phyloP scores from a whole-genome alignment of 345 rosid species.

The Streptanthus diversifolius region DNA sequence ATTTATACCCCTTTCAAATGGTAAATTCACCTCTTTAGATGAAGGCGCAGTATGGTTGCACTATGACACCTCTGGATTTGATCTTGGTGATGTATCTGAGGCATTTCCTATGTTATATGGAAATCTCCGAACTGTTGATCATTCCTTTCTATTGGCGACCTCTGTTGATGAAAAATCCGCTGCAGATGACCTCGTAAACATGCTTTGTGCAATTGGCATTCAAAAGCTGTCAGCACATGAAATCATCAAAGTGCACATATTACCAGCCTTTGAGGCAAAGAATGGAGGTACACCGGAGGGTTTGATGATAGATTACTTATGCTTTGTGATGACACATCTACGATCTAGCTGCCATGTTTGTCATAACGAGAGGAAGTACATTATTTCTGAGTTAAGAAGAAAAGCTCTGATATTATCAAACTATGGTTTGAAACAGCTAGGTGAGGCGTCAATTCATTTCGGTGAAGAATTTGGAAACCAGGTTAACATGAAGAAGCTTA shows the following conservation, averaged over 20 bases:
- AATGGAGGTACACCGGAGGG: slow-evolving; percentile 31
- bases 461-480: slow-evolving; percentile 64
- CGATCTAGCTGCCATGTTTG: slow-evolving; percentile 68
- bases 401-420: slow-evolving; percentile 72
- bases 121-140: slow-evolving; percentile 65
- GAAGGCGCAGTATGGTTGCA: slow-evolving; percentile 83
- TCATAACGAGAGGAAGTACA: slow-evolving; percentile 53
- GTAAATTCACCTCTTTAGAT: slow-evolving; percentile 60
- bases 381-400: slow-evolving; percentile 56
- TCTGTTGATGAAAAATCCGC: slow-evolving; percentile 30
- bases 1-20: slow-evolving; percentile 81
- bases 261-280: slow-evolving; percentile 59
- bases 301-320: slow-evolving; percentile 67
- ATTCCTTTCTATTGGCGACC: slow-evolving; percentile 51
- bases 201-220: slow-evolving; percentile 70
- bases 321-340: slow-evolving; percentile 83
- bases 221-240: slow-evolving; percentile 88
- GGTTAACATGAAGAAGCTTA: slow-evolving; percentile 46
- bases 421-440: slow-evolving; percentile 53
- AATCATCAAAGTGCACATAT: slow-evolving; percentile 64
- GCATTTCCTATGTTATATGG: slow-evolving; percentile 71
- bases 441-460: slow-evolving; percentile 66
- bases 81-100: slow-evolving; percentile 50
- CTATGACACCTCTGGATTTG: slow-evolving; percentile 48
- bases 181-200: slow-evolving; percentile 46